phyloP scores from a whole-genome alignment of 768 basidiomycete genomes.

The Pilatotrama ljubarskyi region DNA sequence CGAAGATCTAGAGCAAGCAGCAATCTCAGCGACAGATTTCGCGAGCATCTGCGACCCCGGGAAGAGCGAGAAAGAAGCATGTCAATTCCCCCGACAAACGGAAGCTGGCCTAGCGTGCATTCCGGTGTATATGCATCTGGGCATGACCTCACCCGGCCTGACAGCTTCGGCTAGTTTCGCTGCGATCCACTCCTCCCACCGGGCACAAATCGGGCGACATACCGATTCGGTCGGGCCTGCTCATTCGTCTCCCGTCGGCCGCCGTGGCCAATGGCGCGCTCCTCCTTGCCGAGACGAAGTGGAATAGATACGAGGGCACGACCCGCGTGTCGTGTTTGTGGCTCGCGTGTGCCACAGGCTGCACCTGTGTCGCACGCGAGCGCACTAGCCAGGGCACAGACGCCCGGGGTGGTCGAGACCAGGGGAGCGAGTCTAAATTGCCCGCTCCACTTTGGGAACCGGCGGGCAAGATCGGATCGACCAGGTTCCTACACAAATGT shows the following conservation, averaged over 20 bases:
- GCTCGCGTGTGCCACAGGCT: too few species aligned
- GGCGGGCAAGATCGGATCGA: conserved; percentile 7
- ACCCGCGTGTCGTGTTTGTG: too few species aligned
- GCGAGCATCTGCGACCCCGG: neutral
- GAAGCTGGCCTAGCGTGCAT: neutral
- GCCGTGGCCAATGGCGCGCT: neutral
- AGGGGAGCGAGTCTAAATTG: conserved; percentile 12
- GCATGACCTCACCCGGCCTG: neutral
- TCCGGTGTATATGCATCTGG: too few species aligned
- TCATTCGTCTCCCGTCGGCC: too few species aligned
- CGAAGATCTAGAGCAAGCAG: conserved; percentile 7
- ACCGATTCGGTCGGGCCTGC: conserved; percentile 6
- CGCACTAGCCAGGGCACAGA: neutral
- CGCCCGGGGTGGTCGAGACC: neutral
- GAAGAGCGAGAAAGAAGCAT: neutral
- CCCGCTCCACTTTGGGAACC: neutral
- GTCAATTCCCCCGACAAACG: neutral
- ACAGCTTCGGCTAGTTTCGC: neutral
- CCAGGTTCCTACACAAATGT: neutral
- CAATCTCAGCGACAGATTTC: conserved; percentile 10
- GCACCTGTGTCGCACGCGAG: too few species aligned
- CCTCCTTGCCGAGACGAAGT: too few species aligned
- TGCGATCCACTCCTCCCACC: neutral
- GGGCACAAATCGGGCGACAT: conserved; percentile 11
- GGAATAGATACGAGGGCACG: neutral